These are phyloP conservation scores for Calvatia gigantea DNA, from an alignment of 768 basidiomycete species.

Conservation along the genomic window DNA sequence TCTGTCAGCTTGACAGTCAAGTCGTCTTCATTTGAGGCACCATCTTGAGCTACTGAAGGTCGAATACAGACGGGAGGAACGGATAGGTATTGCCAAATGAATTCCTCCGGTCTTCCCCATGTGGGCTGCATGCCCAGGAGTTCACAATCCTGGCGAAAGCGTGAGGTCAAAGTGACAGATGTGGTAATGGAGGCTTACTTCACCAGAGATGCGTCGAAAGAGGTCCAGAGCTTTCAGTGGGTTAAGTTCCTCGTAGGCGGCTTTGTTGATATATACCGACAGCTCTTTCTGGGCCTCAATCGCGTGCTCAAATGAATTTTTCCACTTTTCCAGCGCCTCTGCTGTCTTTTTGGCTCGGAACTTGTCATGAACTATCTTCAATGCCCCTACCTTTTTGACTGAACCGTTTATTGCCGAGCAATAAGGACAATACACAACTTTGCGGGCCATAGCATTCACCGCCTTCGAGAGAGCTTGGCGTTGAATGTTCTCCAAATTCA, in stretches of 20 bases:
- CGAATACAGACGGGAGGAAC: constrained; percentile 98
- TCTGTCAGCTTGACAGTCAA: constrained; percentile 96
- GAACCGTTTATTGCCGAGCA: constrained; percentile 92
- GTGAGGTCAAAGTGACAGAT: neutral
- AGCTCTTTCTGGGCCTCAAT: constrained; percentile 87
- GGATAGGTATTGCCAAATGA: constrained; percentile 98
- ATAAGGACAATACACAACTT: constrained; percentile 88
- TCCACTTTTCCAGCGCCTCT: constrained; percentile 86
- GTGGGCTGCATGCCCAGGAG: constrained; percentile 86
- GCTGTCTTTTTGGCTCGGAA: constrained; percentile 92
- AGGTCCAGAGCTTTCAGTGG: constrained; percentile 91
- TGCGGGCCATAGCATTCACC: constrained; percentile 84
- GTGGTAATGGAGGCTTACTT: constrained; percentile 42
- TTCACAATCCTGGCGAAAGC: constrained; percentile 75
- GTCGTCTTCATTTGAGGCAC: constrained; percentile 98
- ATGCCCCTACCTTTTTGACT: constrained; percentile 91
- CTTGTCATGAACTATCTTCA: constrained; percentile 98
- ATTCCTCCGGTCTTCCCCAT: constrained; percentile 92
- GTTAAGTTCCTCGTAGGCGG: constrained; percentile 89
- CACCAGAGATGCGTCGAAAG: constrained; percentile 88
- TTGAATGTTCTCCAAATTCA: constrained; percentile 90
- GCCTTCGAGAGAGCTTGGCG: constrained; percentile 79
- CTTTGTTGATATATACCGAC: constrained; percentile 79
- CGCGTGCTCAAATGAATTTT: constrained; percentile 75
- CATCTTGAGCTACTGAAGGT: constrained; percentile 96